These are phyloP conservation scores for Exophiala xenobiotica DNA, from an alignment of 2,329 filamentous ascomycete genomes.

Conservation along the genomic window DNA sequence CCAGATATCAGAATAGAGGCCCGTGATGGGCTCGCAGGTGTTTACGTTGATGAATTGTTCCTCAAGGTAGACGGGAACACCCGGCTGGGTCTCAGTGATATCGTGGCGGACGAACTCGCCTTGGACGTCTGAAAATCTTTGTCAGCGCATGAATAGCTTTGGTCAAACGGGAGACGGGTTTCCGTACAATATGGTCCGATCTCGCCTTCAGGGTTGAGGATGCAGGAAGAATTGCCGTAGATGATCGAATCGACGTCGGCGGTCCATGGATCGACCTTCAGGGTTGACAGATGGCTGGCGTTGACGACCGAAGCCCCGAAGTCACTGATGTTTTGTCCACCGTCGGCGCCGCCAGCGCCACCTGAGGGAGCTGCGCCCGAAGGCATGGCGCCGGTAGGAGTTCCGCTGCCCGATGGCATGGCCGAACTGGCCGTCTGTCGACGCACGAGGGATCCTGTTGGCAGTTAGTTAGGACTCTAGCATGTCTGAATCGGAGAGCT, in stretches of 20 bases:
- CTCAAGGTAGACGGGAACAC: conserved; percentile 43
- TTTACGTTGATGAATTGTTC: conserved; percentile 43
- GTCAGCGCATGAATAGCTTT: background rate
- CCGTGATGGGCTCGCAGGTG: conserved; percentile 42
- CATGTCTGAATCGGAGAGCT: background rate
- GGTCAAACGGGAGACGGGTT: background rate
- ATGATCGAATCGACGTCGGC: background rate
- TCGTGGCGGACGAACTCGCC: conserved; percentile 43
- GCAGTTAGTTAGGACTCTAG: background rate
- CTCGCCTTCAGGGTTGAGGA: conserved; percentile 54
- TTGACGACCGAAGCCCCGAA: background rate
- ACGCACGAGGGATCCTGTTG: background rate
- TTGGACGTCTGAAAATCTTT: conserved; percentile 33
- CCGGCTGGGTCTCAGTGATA: conserved; percentile 38
- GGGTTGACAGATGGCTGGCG: background rate
- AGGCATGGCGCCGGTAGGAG: background rate
- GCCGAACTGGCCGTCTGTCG: conserved; percentile 27
- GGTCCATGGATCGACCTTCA: background rate
- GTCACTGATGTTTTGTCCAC: background rate
- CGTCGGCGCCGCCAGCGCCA: background rate
- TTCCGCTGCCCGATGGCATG: conserved; percentile 34
- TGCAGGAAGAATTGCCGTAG: conserved; percentile 40
- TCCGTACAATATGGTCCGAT: conserved; percentile 52
- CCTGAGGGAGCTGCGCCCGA: background rate
- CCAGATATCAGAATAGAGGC: conserved; percentile 42